Base-by-base conservation (phyloP, 1,284 basidiomycete genomes). In the Ganoderma lingzhi region DNA sequence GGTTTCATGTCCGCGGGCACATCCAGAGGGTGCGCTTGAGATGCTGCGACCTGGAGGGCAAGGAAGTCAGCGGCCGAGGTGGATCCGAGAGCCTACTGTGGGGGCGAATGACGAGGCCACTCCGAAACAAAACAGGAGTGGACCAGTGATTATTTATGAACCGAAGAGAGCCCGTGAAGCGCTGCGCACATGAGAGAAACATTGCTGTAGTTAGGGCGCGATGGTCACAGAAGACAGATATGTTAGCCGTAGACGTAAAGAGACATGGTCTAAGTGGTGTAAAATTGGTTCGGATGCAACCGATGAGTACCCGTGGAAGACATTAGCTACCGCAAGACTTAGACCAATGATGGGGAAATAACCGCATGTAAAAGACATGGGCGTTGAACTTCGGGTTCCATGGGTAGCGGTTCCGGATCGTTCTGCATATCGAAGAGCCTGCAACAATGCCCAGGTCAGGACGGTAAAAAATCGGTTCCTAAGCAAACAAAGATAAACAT, bases 151-250 rank as follows among this genome's bases (percentile, higher is more conserved):
- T 58, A 23, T 55, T 12, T 48, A 44, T 56, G 23, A 28, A 62
- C 71, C 71, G 69, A 70, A 64, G 69, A 70, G 69, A 45, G 42
- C n/a, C 71, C 69, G 71, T 59, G 48, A 37, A 53, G 37, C 39
- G 53, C 39, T 51, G 62, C 32, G 63, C 67, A 67, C 71, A 70
- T 68, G 71, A 63, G 64, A 48, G 53, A 67, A 39, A 56, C 39
- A 55, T 53, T 41, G 10, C 19, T 23, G 61, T 62, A 44, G 44
- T 30, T n/a, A 44, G 55, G 64, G 30, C 23, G 37, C 9, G 2
- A 19, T 19, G 37, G 10, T 64, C 30, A 48, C 37, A 17, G 60
- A 66, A 55, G 53, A 48, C 45, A 9, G 8, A 8, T 3, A 15
- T 45, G 41, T 28, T 32, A 14, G 61, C 59, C 39, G 42, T 39